Conservation (phyloP, 805 yeast genomes). For the Candida odintsovae region DNA sequence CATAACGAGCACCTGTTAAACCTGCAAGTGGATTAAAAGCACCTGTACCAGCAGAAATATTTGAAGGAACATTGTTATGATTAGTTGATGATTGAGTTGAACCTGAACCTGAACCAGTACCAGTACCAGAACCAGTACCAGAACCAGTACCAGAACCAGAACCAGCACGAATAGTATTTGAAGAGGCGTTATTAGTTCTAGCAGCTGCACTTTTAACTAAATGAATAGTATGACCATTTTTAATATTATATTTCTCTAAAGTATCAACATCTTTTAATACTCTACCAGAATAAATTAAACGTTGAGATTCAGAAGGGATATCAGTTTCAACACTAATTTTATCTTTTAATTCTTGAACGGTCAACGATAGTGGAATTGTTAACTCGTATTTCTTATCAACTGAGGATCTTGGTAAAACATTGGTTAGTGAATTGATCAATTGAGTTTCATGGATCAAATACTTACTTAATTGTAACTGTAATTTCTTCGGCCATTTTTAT, state of each 20-base stretch:
- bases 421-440: constrained; percentile 4
- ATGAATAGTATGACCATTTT: constrained; percentile 83
- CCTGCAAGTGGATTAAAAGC: constrained; percentile 88
- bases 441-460: neutral
- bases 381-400: constrained; percentile 80
- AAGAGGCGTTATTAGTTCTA: constrained; percentile 25
- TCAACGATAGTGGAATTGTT: constrained; percentile 42
- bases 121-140: constrained; percentile 18
- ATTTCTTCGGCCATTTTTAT: constrained; percentile 16
- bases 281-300: constrained; percentile 90
- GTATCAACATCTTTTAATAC: constrained; percentile 83
- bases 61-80: constrained; percentile 55
- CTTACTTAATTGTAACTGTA: constrained; percentile 20
- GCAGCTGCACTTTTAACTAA: constrained; percentile 76
- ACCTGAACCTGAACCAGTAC: constrained; percentile 22
- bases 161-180: constrained; percentile 16
- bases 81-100: constrained; percentile 50
- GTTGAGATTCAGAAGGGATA: constrained; percentile 72
- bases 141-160: constrained; percentile 24
- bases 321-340: constrained; percentile 54
- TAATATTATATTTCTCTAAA: constrained; percentile 70
- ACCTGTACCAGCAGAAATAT: constrained; percentile 82
- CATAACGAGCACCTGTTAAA: constrained; percentile 91
- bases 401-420: constrained; percentile 27
- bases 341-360: constrained; percentile 66